Conservation (phyloP, 2,329 filamentous ascomycete genomes). For the Fusarium avenaceum region DNA sequence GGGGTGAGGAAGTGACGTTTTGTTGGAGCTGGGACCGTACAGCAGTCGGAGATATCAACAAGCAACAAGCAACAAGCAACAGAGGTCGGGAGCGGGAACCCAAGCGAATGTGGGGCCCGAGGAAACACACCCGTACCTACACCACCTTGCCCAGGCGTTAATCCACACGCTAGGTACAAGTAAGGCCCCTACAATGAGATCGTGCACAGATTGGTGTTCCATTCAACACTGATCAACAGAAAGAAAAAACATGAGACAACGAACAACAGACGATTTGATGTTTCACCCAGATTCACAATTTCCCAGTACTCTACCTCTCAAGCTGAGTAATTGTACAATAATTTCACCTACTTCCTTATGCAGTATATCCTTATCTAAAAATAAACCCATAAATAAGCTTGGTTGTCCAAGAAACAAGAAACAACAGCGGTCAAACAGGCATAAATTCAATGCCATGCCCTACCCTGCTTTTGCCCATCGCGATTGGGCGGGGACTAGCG, state of each 20-base stretch:
- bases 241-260: constrained; percentile 28
- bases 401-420: constrained; percentile 39
- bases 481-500: constrained; percentile 31
- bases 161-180: constrained; percentile 6
- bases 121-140: constrained; percentile 41
- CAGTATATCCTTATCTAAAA: not conserved
- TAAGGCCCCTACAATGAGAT: constrained; percentile 8
- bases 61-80: constrained; percentile 1
- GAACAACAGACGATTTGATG: constrained; percentile 6
- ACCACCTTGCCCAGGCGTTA: not conserved
- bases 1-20: constrained; percentile 19
- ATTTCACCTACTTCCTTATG: not conserved
- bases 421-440: constrained; percentile 41
- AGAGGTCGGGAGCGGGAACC: constrained; percentile 35
- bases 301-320: not conserved
- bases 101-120: constrained; percentile 41
- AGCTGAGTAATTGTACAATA: not conserved
- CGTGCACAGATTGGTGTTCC: constrained; percentile 25
- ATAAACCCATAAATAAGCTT: constrained; percentile 17
- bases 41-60: constrained; percentile 33
- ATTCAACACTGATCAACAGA: constrained; percentile 34
- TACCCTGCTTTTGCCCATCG: not conserved
- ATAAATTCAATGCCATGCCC: constrained; percentile 29
- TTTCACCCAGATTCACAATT: not conserved
- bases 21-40: constrained; percentile 19